Base-by-base conservation (phyloP, 495 filamentous ascomycete genomes). In the Baudoinia panamericana region DNA sequence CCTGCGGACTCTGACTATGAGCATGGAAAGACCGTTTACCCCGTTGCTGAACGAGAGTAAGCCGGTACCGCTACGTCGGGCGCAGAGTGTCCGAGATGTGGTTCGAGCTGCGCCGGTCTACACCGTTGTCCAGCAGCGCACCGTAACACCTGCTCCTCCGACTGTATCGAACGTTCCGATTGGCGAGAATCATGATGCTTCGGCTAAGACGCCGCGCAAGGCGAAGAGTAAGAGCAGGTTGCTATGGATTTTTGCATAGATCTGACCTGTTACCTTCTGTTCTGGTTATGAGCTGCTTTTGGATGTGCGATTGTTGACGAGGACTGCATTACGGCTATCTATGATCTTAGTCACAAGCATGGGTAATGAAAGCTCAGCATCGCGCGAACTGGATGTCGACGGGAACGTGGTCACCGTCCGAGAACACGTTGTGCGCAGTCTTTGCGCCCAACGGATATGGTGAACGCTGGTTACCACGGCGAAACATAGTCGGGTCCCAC, bases 1-100 rank as follows among this genome's bases (percentile, higher is more conserved):
- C 7, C 25, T 51, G 18, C 43, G 48, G 20, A 47, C 48, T 5
- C 33, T 52, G 18, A 52, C 48, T 1, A 25, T 52, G 39, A 43
- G 37, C 6, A 41, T 47, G 38, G 48, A 52, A 32, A 37, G 48
- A 17, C 48, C 48, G 2, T 52, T 52, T 39, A 52, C 38, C 18
- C 48, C 48, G 18, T 17, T 45, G 43, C 23, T 43, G 24, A 34
- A 33, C 30, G 51, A 51, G 32, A 41, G 23, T 8, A 53, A 49
- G 28, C 25, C 46, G 3, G 43, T 19, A 6, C 39, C 25, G 13
- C 31, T 55, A 36, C 50, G 51, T 15, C 37, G 51, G 20, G 36
- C 47, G 19, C 47, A 50, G 36, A 50, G 47, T 32, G 47, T 50
- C 18, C 18, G 29, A 8, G 37, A 36, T 34, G 40, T 17, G 10